Percentiles rank a stretch among this genome's conserved stretches.
phyloP scores from a whole-genome alignment of 2,329 filamentous ascomycete species.

The Stemphylium vesicarium region DNA sequence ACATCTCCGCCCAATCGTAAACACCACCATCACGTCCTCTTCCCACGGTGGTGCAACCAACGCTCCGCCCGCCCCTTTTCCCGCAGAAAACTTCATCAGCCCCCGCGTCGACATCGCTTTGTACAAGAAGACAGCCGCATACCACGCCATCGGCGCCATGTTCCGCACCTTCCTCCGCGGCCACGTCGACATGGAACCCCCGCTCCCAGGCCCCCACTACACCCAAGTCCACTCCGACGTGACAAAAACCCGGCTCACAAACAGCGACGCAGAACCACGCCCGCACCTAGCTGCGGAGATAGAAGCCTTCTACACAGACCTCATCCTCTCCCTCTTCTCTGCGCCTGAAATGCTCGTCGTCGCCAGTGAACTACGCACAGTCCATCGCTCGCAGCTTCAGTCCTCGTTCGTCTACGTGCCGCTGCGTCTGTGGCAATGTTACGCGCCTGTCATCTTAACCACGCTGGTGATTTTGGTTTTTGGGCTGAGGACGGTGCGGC shows the following conservation, averaged over 20 bases:
- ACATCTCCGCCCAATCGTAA: slow-evolving; percentile 35
- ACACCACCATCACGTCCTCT: slow-evolving; percentile 35
- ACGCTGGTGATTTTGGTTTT: slow-evolving; percentile 36
- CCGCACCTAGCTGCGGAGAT: slow-evolving; percentile 30
- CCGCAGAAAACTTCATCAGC: slow-evolving; percentile 32
- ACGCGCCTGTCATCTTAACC: slow-evolving; percentile 41
- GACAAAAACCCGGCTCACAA: slow-evolving; percentile 54
- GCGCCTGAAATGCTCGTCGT: slow-evolving; percentile 42
- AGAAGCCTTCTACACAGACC: slow-evolving; percentile 42
- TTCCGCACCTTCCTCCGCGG: slow-evolving; percentile 42
- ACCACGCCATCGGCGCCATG: slow-evolving; percentile 42
- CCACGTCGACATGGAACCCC: slow-evolving; percentile 37
- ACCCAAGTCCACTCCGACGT: slow-evolving; percentile 41
- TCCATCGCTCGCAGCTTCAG: slow-evolving; percentile 31
- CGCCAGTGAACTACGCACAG: slow-evolving; percentile 13
- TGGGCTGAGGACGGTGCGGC: slow-evolving; percentile 37
- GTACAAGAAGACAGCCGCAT: slow-evolving; percentile 46
- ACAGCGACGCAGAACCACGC: slow-evolving; percentile 38
- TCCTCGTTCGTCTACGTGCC: slow-evolving; percentile 44
- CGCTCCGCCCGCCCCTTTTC: slow-evolving; percentile 33
- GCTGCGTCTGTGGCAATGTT: slow-evolving; percentile 42
- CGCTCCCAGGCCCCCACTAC: slow-evolving; percentile 36
- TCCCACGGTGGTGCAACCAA: slow-evolving; percentile 49
- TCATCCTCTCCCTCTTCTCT: slow-evolving; percentile 45
- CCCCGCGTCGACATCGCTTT: slow-evolving; percentile 29